phyloP scores from a whole-genome alignment of 495 filamentous ascomycete genomes.

The Penicillium goetzii region DNA sequence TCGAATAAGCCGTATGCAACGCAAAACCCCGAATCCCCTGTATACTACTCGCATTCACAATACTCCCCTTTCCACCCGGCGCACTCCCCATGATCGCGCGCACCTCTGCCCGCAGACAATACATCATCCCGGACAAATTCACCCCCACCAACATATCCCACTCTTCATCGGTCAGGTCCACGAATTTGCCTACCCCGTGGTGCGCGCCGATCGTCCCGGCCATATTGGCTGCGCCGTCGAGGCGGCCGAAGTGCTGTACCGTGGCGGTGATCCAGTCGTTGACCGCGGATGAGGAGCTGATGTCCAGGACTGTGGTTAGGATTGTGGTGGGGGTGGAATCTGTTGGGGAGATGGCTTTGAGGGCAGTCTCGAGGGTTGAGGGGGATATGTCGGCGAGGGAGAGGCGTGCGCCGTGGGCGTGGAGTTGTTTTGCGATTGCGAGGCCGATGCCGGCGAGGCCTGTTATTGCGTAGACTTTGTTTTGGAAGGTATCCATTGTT shows the following conservation, averaged over 20 bases:
- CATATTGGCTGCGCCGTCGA: constrained; percentile 64
- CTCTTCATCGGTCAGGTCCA: constrained; percentile 50
- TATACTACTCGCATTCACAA: constrained; percentile 63
- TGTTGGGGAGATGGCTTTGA: constrained; percentile 15
- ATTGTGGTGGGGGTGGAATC: constrained; percentile 13
- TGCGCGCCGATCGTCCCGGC: constrained; percentile 54
- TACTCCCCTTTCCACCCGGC: constrained; percentile 47
- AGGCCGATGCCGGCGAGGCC: constrained; percentile 62
- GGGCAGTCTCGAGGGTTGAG: constrained; percentile 37
- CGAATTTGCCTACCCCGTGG: constrained; percentile 37
- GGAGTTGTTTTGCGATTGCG: constrained; percentile 55
- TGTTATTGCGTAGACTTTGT: constrained; percentile 58
- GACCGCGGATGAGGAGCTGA: constrained; percentile 43
- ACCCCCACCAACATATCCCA: constrained; percentile 58
- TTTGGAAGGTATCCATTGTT: constrained; percentile 35
- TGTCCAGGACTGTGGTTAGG: constrained; percentile 45
- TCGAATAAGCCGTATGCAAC: constrained; percentile 55
- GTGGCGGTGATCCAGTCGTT: constrained; percentile 52
- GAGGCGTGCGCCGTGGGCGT: constrained; percentile 51
- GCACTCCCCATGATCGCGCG: constrained; percentile 40
- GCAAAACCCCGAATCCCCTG: constrained; percentile 56
- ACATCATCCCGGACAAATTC: constrained; percentile 61
- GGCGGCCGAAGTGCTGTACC: constrained; percentile 44
- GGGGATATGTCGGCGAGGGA: constrained; percentile 56
- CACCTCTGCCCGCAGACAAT: constrained; percentile 59